Conservation (phyloP, 305 asterid genomes). For the Plantago rigida region DNA sequence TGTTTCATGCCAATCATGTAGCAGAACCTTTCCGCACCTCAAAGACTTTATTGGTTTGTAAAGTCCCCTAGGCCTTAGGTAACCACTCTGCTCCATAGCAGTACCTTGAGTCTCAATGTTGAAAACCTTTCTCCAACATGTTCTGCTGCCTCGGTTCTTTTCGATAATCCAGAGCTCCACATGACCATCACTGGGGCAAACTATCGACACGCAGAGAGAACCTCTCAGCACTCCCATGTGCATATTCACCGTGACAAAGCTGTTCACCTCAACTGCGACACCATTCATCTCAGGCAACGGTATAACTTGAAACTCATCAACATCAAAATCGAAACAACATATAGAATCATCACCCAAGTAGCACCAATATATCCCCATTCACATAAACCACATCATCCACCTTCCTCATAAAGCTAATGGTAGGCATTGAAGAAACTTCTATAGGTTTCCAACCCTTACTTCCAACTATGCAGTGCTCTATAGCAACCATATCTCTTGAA, state of each 20-base stretch:
- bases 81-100: neutral
- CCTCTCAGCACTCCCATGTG: slow-evolving; percentile 1
- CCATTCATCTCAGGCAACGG: slow-evolving; percentile 2
- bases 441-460: neutral
- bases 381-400: slow-evolving; percentile 1
- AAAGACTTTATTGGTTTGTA: slow-evolving; percentile 1
- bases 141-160: neutral
- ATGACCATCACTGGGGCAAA: neutral
- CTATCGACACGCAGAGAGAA: slow-evolving; percentile 1
- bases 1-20: slow-evolving; percentile 1
- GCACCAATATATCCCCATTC: slow-evolving; percentile 4
- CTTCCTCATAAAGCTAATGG: neutral
- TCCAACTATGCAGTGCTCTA: neutral
- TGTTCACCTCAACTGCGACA: neutral
- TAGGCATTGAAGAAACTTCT: neutral
- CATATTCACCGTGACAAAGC: neutral
- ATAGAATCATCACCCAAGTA: neutral
- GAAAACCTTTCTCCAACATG: neutral
- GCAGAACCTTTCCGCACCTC: neutral
- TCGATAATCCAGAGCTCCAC: slow-evolving; percentile 2
- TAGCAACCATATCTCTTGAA: neutral
- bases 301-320: neutral
- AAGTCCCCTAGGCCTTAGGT: neutral
- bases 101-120: neutral
- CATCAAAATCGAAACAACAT: slow-evolving; percentile 2